Percentiles rank a stretch among this genome's conserved stretches.
Conservation (phyloP, 2,329 filamentous ascomycete species). For the Monosporascus sp. region DNA sequence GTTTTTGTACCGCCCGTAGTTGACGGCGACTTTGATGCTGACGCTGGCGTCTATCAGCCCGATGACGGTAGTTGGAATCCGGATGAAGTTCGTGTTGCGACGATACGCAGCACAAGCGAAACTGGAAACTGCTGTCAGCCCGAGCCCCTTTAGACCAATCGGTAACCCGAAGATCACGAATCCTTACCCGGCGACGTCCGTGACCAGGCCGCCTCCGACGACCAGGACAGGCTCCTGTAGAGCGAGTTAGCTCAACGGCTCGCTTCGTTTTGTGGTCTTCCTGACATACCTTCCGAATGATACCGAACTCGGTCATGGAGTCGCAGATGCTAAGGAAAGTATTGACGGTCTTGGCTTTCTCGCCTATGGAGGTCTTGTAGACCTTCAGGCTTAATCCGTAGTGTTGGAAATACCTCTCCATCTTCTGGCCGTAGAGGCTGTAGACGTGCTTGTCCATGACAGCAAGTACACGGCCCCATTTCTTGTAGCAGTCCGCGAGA, state of each 20-base stretch:
- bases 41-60: conserved; percentile 71
- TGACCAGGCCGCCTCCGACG: conserved; percentile 65
- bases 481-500: conserved; percentile 59
- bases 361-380: conserved; percentile 69
- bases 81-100: conserved; percentile 68
- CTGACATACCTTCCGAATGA: conserved; percentile 51
- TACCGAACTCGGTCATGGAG: conserved; percentile 69
- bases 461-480: conserved; percentile 61
- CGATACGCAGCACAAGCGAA: conserved; percentile 69
- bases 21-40: conserved; percentile 73
- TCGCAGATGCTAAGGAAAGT: conserved; percentile 65
- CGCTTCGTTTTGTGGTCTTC: neutral
- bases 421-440: conserved; percentile 60
- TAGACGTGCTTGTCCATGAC: conserved; percentile 69
- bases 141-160: no score
- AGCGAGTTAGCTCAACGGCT: conserved; percentile 3
- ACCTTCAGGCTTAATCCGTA: conserved; percentile 57
- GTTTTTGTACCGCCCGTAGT: conserved; percentile 74
- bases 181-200: conserved; percentile 66
- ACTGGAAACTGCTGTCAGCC: conserved; percentile 30
- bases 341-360: conserved; percentile 70
- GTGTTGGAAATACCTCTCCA: conserved; percentile 63
- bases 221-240: conserved; percentile 57
- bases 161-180: conserved; percentile 19
- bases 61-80: conserved; percentile 69